Evolutionary conservation across 768 basidiomycete species (phyloP).

Genomic region (Psilocybe sp.): DNA sequence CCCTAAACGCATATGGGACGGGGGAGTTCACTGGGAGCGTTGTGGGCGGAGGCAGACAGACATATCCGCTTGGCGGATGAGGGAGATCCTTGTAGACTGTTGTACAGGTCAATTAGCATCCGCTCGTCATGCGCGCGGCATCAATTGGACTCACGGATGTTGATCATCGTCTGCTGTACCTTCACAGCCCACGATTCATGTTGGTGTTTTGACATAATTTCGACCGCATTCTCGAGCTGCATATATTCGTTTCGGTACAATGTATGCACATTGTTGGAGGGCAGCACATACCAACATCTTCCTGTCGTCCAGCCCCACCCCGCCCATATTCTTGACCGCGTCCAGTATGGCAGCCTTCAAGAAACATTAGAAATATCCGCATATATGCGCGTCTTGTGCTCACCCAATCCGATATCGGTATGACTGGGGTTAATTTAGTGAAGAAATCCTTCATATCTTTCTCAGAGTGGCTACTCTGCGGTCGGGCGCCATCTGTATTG

Average conservation of each 20-base stretch:
- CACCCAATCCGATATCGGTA: slow-evolving; percentile 28
- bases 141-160: slow-evolving; percentile 44
- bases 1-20: slow-evolving; percentile 50
- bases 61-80: slow-evolving; percentile 62
- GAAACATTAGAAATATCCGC: not conserved
- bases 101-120: slow-evolving; percentile 12
- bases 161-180: slow-evolving; percentile 51
- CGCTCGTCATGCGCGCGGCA: slow-evolving; percentile 6
- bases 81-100: slow-evolving; percentile 79
- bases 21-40: slow-evolving; percentile 11
- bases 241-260: not conserved
- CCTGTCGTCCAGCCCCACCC: slow-evolving; percentile 54
- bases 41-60: slow-evolving; percentile 23
- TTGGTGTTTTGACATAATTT: slow-evolving; percentile 54
- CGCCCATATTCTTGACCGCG: slow-evolving; percentile 38
- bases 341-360: slow-evolving; percentile 48
- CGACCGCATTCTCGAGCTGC: slow-evolving; percentile 63
- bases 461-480: slow-evolving; percentile 18
- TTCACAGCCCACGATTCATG: slow-evolving; percentile 24
- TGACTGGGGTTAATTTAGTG: slow-evolving; percentile 22
- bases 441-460: slow-evolving; percentile 24
- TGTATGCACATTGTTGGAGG: not conserved
- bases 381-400: slow-evolving; percentile 1
- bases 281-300: slow-evolving; percentile 48
- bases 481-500: slow-evolving; percentile 32